A percentile compares a stretch with the other conserved stretches of the same genome.
phyloP scores from a whole-genome alignment of 1,284 basidiomycete genomes.

The Pascua sp. region DNA sequence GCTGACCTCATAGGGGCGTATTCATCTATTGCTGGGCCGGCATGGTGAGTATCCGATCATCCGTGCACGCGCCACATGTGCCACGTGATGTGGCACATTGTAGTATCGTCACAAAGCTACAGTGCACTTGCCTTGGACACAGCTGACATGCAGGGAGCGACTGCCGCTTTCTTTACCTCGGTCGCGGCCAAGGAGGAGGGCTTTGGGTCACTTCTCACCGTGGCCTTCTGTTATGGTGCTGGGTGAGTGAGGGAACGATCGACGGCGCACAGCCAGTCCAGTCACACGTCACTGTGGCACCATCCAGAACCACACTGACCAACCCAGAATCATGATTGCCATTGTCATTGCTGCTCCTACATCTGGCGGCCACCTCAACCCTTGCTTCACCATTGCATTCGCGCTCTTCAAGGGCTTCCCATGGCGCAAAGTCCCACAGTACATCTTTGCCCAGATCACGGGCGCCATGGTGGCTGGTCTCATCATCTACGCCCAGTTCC shows the following conservation, averaged over 20 bases:
- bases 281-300: not conserved
- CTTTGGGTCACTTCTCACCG: conserved; percentile 6
- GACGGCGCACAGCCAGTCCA: no score
- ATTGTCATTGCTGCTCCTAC: conserved; percentile 10
- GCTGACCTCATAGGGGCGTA: conserved; percentile 7
- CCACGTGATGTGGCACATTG: no score
- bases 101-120: no score
- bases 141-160: conserved; percentile 1
- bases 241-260: conserved; percentile 4
- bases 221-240: conserved; percentile 8
- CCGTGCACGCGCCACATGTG: no score
- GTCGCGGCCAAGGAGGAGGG: not conserved
- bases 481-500: conserved; percentile 6
- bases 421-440: conserved; percentile 36
- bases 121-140: no score
- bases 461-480: conserved; percentile 21
- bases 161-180: not conserved
- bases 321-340: conserved; percentile 8
- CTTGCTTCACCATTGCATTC: conserved; percentile 25
- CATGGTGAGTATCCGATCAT: not conserved
- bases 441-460: conserved; percentile 32
- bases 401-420: conserved; percentile 33
- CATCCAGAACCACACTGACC: no score
- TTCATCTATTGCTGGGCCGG: conserved; percentile 16
- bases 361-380: conserved; percentile 30